Conservation (phyloP, 2,329 filamentous ascomycete genomes). For the Xylariaceae sp. region DNA sequence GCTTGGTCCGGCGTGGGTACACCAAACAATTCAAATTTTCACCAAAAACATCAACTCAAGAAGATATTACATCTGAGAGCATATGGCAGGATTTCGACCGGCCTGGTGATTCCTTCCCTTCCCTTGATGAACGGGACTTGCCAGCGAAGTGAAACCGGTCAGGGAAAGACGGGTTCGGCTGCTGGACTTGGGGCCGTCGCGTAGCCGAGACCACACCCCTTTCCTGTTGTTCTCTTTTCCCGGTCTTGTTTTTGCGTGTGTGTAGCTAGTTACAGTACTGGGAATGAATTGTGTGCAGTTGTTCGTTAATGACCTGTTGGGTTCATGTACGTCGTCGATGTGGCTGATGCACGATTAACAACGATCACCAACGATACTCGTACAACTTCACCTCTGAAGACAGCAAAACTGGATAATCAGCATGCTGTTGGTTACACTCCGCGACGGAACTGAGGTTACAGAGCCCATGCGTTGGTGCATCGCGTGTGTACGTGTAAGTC, state of each 20-base stretch:
- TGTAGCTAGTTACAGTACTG: background rate
- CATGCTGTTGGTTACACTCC: background rate
- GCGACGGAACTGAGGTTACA: conserved; percentile 7
- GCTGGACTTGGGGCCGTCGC: conserved; percentile 5
- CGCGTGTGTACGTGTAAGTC: background rate
- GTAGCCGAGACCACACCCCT: conserved; percentile 17
- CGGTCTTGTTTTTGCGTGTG: too few species aligned
- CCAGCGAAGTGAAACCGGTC: conserved; percentile 17
- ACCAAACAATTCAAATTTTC: background rate
- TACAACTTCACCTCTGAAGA: background rate
- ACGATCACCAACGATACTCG: background rate
- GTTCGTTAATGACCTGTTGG: too few species aligned
- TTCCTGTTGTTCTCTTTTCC: background rate
- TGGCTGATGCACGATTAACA: conserved; percentile 10
- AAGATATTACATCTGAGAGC: too few species aligned
- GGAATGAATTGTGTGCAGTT: too few species aligned
- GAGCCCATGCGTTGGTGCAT: conserved; percentile 9
- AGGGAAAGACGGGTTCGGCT: conserved; percentile 15
- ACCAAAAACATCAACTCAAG: too few species aligned
- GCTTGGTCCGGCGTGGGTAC: conserved; percentile 1
- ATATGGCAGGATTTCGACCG: background rate
- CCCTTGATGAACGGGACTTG: background rate
- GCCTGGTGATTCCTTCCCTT: background rate
- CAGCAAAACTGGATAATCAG: background rate
- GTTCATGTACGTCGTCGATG: too few species aligned